phyloP scores from a whole-genome alignment of 805 yeast genomes.

The Groenewaldozyma tartarivorans region DNA sequence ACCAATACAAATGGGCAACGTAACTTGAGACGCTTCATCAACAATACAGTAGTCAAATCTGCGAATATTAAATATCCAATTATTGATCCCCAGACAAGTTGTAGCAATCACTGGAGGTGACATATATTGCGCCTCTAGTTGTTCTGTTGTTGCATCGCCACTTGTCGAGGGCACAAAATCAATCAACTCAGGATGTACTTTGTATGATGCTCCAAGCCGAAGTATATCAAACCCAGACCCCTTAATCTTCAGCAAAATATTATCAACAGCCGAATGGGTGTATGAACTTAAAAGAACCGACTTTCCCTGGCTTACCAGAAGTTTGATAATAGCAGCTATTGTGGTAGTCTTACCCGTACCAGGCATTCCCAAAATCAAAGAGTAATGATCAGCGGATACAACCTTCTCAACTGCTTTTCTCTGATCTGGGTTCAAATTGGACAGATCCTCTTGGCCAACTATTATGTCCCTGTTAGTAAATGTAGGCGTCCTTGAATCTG shows the following conservation, averaged over 20 bases:
- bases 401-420: constrained; percentile 55
- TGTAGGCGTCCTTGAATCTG: constrained; percentile 43
- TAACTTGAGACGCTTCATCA: constrained; percentile 94
- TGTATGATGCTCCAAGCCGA: constrained; percentile 53
- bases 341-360: constrained; percentile 96
- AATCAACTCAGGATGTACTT: constrained; percentile 52
- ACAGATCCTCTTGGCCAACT: constrained; percentile 7
- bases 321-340: constrained; percentile 62
- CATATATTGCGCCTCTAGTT: constrained; percentile 39
- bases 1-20: constrained; percentile 85
- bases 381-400: constrained; percentile 59
- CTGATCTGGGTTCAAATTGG: constrained; percentile 62
- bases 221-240: constrained; percentile 41
- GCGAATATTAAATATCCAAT: constrained; percentile 46
- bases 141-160: constrained; percentile 31
- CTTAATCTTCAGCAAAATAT: constrained; percentile 66
- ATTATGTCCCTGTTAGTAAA: constrained; percentile 22
- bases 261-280: constrained; percentile 95
- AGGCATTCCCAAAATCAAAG: constrained; percentile 91
- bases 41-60: constrained; percentile 86
- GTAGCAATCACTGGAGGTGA: constrained; percentile 73
- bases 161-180: constrained; percentile 31
- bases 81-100: constrained; percentile 72
- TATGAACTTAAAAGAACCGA: constrained; percentile 73
- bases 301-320: constrained; percentile 50